A percentile compares a stretch with the other conserved stretches of the same genome.
Conservation (phyloP, 371 early-diverging fungal species). For the Lichtheimia ornata region DNA sequence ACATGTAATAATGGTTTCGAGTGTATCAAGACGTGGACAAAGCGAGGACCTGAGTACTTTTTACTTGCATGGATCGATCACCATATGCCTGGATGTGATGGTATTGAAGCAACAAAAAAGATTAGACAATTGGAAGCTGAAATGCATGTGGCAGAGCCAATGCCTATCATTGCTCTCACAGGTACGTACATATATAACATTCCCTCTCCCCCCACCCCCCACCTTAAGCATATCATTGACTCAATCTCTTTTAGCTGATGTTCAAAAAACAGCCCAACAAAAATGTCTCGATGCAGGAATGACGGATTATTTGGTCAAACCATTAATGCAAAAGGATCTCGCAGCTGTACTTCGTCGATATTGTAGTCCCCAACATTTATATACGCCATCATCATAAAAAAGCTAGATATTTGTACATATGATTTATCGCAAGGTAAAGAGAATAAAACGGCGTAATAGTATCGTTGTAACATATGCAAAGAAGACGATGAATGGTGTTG, state of each 20-base stretch:
- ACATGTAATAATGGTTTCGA: constrained; percentile 48
- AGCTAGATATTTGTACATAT: too few relatives aligned
- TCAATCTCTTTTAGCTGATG: constrained; percentile 38
- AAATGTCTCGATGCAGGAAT: constrained; percentile 58
- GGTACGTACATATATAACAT: constrained; percentile 17
- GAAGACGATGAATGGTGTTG: too few relatives aligned
- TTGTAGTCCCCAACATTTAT: not conserved
- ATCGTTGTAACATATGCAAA: too few relatives aligned
- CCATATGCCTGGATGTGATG: constrained; percentile 53
- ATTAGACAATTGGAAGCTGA: constrained; percentile 34
- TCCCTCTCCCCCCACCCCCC: not conserved
- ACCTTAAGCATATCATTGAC: not conserved
- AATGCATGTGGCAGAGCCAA: constrained; percentile 14
- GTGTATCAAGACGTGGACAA: constrained; percentile 39
- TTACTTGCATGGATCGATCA: constrained; percentile 49
- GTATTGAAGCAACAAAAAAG: constrained; percentile 42
- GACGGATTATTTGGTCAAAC: constrained; percentile 56
- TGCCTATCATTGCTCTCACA: constrained; percentile 50
- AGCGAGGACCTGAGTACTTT: constrained; percentile 37
- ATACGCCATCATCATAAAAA: too few relatives aligned
- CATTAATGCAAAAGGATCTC: constrained; percentile 47
- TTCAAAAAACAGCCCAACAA: constrained; percentile 53
- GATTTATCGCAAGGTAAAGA: too few relatives aligned
- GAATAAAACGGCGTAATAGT: too few relatives aligned
- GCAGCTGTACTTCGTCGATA: constrained; percentile 32